Evolutionary conservation across 176 grass and related monocot species (phyloP).

Genomic region (Leersia perrieri): DNA sequence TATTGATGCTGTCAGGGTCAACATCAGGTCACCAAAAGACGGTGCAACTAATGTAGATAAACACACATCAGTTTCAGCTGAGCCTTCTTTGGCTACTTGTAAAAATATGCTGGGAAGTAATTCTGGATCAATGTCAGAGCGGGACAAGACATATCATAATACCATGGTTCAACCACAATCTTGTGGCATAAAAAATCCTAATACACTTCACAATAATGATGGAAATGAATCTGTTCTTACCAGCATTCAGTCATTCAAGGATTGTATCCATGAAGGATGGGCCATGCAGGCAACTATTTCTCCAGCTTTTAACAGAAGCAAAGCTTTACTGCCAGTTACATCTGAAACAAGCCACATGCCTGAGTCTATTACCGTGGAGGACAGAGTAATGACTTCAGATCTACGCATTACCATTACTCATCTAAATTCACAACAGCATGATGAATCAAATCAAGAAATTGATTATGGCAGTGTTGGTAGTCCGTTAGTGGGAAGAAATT

Average conservation of each 20-base stretch:
- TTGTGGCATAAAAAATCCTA: constrained; percentile 5
- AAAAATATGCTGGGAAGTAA: constrained; percentile 11
- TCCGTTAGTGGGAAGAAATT: too few species aligned
- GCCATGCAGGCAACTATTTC: not conserved
- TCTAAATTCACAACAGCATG: constrained; percentile 9
- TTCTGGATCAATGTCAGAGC: not conserved
- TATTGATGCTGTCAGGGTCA: not conserved
- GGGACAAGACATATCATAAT: not conserved
- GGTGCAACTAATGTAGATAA: constrained; percentile 16
- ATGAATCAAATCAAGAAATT: too few species aligned
- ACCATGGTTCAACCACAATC: constrained; percentile 19
- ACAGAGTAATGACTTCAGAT: not conserved
- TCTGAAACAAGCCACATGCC: not conserved
- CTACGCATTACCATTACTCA: constrained; percentile 9
- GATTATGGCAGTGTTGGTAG: too few species aligned
- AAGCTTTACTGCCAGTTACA: constrained; percentile 14
- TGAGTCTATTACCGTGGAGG: constrained; percentile 6
- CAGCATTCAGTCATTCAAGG: constrained; percentile 20
- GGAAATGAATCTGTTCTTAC: not conserved
- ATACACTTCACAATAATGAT: not conserved
- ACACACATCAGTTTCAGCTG: not conserved
- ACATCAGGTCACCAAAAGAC: constrained; percentile 1
- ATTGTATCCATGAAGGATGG: constrained; percentile 18
- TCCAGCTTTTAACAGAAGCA: constrained; percentile 7
- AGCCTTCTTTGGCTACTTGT: constrained; percentile 19